Evolutionary conservation across 129 eudicot species (phyloP).

Genomic region (Flaveria bidentis): DNA sequence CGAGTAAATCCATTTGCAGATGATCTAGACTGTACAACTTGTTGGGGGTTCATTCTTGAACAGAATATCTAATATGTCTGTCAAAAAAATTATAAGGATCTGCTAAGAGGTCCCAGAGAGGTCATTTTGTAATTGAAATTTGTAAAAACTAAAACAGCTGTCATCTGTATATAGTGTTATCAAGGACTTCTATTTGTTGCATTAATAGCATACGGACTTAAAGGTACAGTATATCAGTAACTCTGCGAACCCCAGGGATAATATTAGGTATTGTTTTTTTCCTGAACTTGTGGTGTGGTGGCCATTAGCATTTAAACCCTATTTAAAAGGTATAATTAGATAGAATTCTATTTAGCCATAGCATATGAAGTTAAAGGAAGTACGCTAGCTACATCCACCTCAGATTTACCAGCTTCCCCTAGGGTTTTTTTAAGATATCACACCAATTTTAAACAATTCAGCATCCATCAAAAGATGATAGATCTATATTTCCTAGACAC

Average conservation of each 20-base stretch:
- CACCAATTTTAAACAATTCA: neutral
- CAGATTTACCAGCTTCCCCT: neutral
- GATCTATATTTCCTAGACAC: slow-evolving; percentile 8
- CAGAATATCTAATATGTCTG: slow-evolving; percentile 27
- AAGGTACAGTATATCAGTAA: neutral
- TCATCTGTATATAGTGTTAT: neutral
- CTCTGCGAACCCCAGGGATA: neutral
- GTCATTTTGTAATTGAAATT: neutral
- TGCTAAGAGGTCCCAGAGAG: neutral
- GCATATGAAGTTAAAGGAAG: neutral
- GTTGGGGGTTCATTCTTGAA: slow-evolving; percentile 73
- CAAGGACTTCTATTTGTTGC: neutral
- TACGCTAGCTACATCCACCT: neutral
- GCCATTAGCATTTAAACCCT: neutral
- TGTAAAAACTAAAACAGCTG: neutral
- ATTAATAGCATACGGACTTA: slow-evolving; percentile 2
- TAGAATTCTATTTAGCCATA: neutral
- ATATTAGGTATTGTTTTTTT: neutral
- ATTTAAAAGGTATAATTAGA: neutral
- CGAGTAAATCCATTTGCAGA: slow-evolving; percentile 77
- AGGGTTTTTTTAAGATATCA: neutral
- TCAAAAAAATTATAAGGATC: slow-evolving; percentile 3
- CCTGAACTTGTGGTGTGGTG: neutral
- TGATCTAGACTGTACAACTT: slow-evolving; percentile 63
- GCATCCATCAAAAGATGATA: neutral